Conservation (phyloP, 2,329 filamentous ascomycete genomes). For the Didymella exigua region DNA sequence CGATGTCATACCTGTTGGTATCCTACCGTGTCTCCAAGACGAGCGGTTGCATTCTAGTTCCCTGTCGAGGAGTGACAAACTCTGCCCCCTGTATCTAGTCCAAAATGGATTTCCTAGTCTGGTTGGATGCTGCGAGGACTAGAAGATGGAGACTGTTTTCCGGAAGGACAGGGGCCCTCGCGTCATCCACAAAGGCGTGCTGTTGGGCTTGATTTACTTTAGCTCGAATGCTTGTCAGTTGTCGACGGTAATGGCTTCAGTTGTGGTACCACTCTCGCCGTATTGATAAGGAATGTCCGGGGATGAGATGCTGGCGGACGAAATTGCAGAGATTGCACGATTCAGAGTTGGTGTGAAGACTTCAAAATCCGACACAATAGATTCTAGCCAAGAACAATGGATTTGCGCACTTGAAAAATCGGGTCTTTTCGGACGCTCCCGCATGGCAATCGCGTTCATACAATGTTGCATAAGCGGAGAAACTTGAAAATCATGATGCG, state of each 20-base stretch:
- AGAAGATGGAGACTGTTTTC: neutral
- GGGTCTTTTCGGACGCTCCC: neutral
- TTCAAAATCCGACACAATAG: neutral
- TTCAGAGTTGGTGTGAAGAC: neutral
- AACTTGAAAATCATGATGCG: neutral
- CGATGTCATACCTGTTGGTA: too few species aligned
- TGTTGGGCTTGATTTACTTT: neutral
- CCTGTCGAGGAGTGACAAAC: too few species aligned
- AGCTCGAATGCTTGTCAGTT: neutral
- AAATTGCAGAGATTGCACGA: neutral
- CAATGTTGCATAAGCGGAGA: neutral
- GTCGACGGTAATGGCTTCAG: neutral
- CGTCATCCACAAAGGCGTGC: neutral
- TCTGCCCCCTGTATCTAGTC: neutral
- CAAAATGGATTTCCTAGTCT: neutral
- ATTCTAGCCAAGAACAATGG: neutral
- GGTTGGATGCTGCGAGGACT: neutral
- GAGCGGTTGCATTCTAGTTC: too few species aligned
- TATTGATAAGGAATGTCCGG: neutral
- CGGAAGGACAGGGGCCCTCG: neutral
- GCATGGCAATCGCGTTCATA: neutral
- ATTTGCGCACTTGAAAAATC: neutral
- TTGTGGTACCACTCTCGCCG: neutral
- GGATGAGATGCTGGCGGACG: neutral
- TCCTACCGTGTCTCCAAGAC: too few species aligned